Percentiles rank a stretch among this genome's conserved stretches.
These are phyloP conservation scores for Phytomonas serpens DNA, from an alignment of 208 protist species.

Conservation along the genomic window DNA sequence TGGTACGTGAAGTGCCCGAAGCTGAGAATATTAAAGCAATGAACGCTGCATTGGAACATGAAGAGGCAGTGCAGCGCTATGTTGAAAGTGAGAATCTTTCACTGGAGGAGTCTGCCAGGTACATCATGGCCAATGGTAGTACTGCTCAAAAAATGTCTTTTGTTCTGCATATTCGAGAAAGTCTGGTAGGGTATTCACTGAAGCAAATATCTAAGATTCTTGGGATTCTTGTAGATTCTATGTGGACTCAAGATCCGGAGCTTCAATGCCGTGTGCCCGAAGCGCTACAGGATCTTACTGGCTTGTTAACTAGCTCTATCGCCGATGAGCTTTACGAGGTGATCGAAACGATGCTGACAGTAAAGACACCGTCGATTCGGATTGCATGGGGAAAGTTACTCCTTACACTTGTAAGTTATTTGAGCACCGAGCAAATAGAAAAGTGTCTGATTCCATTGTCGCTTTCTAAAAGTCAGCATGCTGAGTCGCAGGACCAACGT, in stretches of 20 bases:
- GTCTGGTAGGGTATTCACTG: slow-evolving; percentile 37
- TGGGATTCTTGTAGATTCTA: slow-evolving; percentile 67
- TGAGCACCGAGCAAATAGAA: slow-evolving; percentile 49
- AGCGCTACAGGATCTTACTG: slow-evolving; percentile 44
- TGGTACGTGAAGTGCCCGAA: slow-evolving; percentile 77
- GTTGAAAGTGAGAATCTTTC: slow-evolving; percentile 80
- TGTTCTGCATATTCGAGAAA: slow-evolving; percentile 62
- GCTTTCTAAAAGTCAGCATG: slow-evolving; percentile 78
- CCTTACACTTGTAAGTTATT: slow-evolving; percentile 47
- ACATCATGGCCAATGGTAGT: slow-evolving; percentile 88
- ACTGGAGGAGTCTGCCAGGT: slow-evolving; percentile 66
- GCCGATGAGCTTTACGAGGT: slow-evolving; percentile 64
- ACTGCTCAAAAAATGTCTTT: slow-evolving; percentile 78
- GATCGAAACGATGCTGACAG: slow-evolving; percentile 82
- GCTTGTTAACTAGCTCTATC: slow-evolving; percentile 41
- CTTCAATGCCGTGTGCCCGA: slow-evolving; percentile 77
- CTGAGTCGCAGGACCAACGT: slow-evolving; percentile 80
- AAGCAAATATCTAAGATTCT: slow-evolving; percentile 64
- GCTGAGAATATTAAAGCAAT: slow-evolving; percentile 84
- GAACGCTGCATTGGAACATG: slow-evolving; percentile 70
- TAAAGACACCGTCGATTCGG: slow-evolving; percentile 68
- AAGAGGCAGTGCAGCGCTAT: slow-evolving; percentile 87
- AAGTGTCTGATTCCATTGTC: slow-evolving; percentile 59
- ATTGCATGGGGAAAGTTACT: slow-evolving; percentile 75
- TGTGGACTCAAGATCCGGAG: slow-evolving; percentile 86